A percentile compares a stretch with the other conserved stretches of the same genome.
Evolutionary conservation across 2,329 filamentous ascomycete species (phyloP).

Genomic region (Sordariomycetes sp.): DNA sequence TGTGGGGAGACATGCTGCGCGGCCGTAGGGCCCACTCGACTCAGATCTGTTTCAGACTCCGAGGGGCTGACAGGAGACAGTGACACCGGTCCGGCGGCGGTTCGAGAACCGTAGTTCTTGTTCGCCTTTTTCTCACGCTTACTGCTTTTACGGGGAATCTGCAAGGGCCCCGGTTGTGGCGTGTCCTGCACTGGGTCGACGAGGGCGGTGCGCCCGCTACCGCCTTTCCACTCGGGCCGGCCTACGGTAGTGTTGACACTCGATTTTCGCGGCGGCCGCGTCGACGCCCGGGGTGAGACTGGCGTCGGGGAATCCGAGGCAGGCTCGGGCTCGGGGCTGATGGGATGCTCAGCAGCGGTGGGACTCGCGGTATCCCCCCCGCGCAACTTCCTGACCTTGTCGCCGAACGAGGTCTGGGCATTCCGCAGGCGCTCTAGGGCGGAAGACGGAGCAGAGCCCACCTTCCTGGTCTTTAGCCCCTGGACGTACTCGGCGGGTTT

Average conservation of each 20-base stretch:
- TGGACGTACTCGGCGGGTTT: conserved; percentile 36
- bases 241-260: neutral
- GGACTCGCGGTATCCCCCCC: neutral
- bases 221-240: conserved; percentile 56
- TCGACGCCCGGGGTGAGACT: neutral
- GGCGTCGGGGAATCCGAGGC: neutral
- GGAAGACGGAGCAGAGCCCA: conserved; percentile 9
- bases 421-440: conserved; percentile 4
- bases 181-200: conserved; percentile 53
- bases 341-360: neutral
- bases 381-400: conserved; percentile 29
- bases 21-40: conserved; percentile 14
- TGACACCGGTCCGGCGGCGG: conserved; percentile 3
- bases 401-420: conserved; percentile 22
- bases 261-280: neutral
- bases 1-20: conserved; percentile 16
- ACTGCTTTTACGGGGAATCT: conserved; percentile 36
- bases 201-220: conserved; percentile 53
- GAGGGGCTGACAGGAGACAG: conserved; percentile 17
- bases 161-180: conserved; percentile 38
- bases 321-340: neutral
- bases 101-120: neutral
- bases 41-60: conserved; percentile 20
- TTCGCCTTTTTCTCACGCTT: conserved; percentile 17
- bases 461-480: conserved; percentile 12